A percentile compares a stretch with the other conserved stretches of the same genome.
These are phyloP conservation scores for Scopulariopsis brevicaulis DNA, from an alignment of 2,329 filamentous ascomycete species.

Conservation along the genomic window DNA sequence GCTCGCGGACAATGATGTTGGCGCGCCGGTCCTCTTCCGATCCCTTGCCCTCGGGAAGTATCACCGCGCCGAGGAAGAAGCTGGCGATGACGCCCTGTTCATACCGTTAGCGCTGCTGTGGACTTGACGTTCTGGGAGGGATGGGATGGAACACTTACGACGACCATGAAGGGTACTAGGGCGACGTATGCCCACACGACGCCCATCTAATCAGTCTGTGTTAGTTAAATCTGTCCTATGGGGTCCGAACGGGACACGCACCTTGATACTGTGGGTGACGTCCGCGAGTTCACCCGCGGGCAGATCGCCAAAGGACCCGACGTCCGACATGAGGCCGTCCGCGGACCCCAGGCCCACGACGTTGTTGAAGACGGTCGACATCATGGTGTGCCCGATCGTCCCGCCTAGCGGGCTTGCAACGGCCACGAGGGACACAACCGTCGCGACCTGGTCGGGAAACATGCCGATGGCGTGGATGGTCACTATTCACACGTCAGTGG, in stretches of 20 bases:
- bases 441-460: constrained; percentile 44
- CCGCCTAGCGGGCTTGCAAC: constrained; percentile 53
- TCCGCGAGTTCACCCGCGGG: not conserved
- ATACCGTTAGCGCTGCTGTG: not conserved
- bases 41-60: constrained; percentile 1
- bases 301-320: not conserved
- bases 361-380: constrained; percentile 61
- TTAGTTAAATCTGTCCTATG: too few species aligned
- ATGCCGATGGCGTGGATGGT: constrained; percentile 52
- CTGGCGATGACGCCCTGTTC: not conserved
- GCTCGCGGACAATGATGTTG: constrained; percentile 1
- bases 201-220: not conserved
- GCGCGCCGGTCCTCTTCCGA: not conserved
- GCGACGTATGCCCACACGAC: constrained; percentile 2
- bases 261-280: not conserved
- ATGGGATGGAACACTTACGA: not conserved
- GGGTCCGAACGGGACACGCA: not conserved
- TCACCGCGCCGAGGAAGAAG: not conserved
- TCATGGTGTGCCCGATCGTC: constrained; percentile 53
- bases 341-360: constrained; percentile 16
- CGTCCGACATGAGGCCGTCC: not conserved
- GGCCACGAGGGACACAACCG: constrained; percentile 46
- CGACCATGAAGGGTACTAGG: constrained; percentile 1
- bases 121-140: not conserved
- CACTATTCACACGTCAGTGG: constrained; percentile 12